Evolutionary conservation across 78 protist species (phyloP).

Genomic region (Dictyostelium brefeldianum): DNA sequence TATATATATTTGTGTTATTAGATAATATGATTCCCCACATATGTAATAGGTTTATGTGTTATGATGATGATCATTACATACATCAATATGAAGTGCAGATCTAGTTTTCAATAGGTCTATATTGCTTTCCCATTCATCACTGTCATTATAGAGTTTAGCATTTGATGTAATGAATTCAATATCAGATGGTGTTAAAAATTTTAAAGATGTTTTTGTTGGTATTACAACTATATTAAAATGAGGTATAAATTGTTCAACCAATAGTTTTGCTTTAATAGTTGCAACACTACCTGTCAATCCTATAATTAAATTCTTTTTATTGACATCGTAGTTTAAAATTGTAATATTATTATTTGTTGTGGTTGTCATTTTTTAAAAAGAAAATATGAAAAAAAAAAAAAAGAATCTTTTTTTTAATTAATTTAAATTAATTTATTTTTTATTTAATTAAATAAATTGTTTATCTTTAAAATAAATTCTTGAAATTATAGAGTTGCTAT

Average conservation of each 20-base stretch:
- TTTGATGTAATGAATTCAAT: not conserved
- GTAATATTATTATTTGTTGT: not conserved
- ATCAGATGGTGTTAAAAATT: conserved; percentile 54
- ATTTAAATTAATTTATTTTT: too few relatives aligned
- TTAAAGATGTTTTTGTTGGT: conserved; percentile 64
- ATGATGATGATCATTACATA: conserved; percentile 14
- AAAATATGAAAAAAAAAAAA: not conserved
- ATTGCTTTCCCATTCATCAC: conserved; percentile 86
- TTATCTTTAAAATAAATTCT: too few relatives aligned
- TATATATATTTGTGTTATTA: not conserved
- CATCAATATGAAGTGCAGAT: conserved; percentile 30
- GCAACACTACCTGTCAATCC: conserved; percentile 89
- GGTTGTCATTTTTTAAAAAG: not conserved
- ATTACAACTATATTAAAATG: conserved; percentile 61
- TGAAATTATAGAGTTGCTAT: too few relatives aligned
- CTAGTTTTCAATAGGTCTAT: conserved; percentile 11
- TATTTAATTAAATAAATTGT: too few relatives aligned
- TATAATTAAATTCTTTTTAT: conserved; percentile 50
- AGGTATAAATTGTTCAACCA: conserved; percentile 3
- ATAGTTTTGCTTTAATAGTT: conserved; percentile 70
- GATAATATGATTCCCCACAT: too few relatives aligned
- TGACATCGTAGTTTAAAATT: not conserved
- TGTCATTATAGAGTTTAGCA: conserved; percentile 38
- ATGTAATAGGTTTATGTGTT: too few relatives aligned
- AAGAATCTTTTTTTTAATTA: not conserved